phyloP scores from a whole-genome alignment of 1,284 basidiomycete species.

The Tilletia horrida region DNA sequence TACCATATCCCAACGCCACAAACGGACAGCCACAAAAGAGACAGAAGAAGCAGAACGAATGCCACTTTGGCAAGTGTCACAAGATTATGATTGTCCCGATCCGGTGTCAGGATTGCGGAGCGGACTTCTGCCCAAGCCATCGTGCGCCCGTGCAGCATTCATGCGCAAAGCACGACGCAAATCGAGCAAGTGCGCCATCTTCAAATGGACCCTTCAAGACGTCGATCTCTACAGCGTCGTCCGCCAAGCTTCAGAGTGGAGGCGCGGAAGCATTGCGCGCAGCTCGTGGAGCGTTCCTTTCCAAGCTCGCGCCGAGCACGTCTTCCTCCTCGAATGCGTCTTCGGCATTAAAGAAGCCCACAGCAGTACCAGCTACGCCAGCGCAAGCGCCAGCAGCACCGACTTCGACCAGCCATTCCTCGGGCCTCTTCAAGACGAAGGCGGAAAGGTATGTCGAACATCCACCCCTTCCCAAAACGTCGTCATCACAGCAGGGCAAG shows the following conservation, averaged over 20 bases:
- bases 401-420: neutral
- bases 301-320: neutral
- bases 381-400: neutral
- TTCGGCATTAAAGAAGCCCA: constrained; percentile 14
- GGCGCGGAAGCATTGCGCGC: neutral
- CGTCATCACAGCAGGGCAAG: neutral
- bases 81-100: constrained; percentile 50
- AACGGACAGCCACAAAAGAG: too few relatives aligned
- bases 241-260: too few relatives aligned
- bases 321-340: neutral
- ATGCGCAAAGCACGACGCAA: constrained; percentile 20
- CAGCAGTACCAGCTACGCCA: constrained; percentile 23
- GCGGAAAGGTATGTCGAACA: constrained; percentile 14
- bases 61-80: constrained; percentile 35
- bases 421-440: constrained; percentile 12
- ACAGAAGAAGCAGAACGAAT: constrained; percentile 40
- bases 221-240: too few relatives aligned
- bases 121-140: constrained; percentile 43
- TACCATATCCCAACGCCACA: too few relatives aligned
- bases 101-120: constrained; percentile 32
- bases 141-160: constrained; percentile 40
- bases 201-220: neutral
- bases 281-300: constrained; percentile 18
- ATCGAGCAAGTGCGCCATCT: neutral
- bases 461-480: neutral